Percentiles rank a stretch among this genome's conserved stretches.
Evolutionary conservation across 2,329 filamentous ascomycete genomes (phyloP).

Genomic region (Sporothrix curviconia): DNA sequence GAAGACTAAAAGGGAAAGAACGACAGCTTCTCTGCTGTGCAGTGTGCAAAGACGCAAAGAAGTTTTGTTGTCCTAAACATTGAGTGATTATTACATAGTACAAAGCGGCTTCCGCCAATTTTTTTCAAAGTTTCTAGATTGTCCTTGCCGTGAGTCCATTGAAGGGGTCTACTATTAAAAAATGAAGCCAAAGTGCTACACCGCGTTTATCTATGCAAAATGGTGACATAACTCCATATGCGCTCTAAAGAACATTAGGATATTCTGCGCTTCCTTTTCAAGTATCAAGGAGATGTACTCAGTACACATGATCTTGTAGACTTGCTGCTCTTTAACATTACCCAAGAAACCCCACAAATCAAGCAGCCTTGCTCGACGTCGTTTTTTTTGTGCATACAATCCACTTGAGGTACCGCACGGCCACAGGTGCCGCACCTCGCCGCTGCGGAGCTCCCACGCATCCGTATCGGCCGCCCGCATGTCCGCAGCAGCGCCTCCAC

Average conservation of each 20-base stretch:
- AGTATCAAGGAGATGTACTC: no score
- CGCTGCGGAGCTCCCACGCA: slow-evolving; percentile 45
- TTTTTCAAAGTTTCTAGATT: no score
- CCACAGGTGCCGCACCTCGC: slow-evolving; percentile 42
- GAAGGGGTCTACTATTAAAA: no score
- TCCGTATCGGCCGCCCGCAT: slow-evolving; percentile 36
- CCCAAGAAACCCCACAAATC: no score
- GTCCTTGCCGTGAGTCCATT: no score
- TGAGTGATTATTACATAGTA: neutral
- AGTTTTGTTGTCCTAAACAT: slow-evolving; percentile 1
- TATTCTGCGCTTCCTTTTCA: no score
- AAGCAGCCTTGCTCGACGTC: neutral
- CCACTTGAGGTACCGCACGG: slow-evolving; percentile 46
- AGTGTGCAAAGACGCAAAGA: slow-evolving; percentile 9
- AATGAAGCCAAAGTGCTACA: no score
- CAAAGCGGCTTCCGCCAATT: neutral
- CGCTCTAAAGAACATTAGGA: no score
- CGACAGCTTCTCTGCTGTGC: slow-evolving; percentile 7
- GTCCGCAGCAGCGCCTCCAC: slow-evolving; percentile 52
- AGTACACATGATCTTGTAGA: no score
- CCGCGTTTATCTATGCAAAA: no score
- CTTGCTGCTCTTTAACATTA: no score
- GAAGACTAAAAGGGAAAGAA: neutral
- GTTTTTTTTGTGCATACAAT: slow-evolving; percentile 39
- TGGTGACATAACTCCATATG: no score